Conservation (phyloP, 2,329 filamentous ascomycete genomes). For the Sporothrix protearum region DNA sequence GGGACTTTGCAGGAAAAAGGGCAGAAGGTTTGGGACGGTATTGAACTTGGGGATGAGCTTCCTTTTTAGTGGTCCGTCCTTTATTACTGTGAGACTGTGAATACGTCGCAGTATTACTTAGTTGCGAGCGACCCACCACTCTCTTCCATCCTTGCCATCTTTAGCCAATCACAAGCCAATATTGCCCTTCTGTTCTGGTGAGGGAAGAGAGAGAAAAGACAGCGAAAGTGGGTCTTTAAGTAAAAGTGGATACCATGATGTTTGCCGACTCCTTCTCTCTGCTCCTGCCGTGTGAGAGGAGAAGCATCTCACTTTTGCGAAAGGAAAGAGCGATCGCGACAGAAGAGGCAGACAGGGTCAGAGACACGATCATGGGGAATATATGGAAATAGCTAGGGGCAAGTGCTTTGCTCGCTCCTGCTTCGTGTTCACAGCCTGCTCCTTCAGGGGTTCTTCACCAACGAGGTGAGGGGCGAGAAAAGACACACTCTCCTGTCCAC, state of each 20-base stretch:
- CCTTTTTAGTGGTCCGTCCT: neutral
- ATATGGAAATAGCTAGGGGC: slow-evolving; percentile 1
- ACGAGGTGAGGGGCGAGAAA: neutral
- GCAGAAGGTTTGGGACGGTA: neutral
- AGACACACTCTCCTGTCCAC: neutral
- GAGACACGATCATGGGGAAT: neutral
- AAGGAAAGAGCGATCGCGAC: neutral
- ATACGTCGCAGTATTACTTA: neutral
- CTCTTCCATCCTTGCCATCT: neutral
- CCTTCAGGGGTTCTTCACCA: neutral
- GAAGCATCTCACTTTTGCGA: neutral
- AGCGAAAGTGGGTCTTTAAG: neutral
- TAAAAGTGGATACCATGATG: neutral
- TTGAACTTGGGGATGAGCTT: neutral
- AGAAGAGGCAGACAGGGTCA: neutral
- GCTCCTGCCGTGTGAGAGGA: neutral
- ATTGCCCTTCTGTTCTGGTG: neutral
- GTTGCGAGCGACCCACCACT: neutral
- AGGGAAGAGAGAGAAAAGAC: neutral
- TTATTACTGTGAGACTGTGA: no score
- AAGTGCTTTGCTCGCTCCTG: neutral
- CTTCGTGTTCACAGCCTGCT: neutral
- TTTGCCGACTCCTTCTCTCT: neutral
- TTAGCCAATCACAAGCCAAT: neutral
- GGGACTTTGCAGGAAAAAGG: neutral